These are phyloP conservation scores for Fusarium sp. DNA, from an alignment of 2,329 filamentous ascomycete genomes.

Conservation along the genomic window DNA sequence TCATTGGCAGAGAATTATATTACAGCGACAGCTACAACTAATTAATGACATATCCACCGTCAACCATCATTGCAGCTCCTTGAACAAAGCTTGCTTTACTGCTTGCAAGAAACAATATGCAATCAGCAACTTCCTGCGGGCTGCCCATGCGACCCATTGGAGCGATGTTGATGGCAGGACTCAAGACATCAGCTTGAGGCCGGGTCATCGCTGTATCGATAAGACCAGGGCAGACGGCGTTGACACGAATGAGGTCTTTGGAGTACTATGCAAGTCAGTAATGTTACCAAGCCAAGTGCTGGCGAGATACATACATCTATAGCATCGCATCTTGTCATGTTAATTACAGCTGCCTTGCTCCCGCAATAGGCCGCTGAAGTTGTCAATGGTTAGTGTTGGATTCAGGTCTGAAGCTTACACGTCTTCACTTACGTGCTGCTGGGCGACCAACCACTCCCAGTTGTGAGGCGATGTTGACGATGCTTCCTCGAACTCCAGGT, in stretches of 20 bases:
- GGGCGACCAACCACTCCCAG: constrained; percentile 60
- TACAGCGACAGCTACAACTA: constrained; percentile 18
- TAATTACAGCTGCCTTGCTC: constrained; percentile 67
- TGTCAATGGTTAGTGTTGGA: too few species aligned
- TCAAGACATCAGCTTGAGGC: constrained; percentile 36
- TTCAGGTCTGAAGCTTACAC: too few species aligned
- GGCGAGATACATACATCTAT: background rate
- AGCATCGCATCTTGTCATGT: constrained; percentile 63
- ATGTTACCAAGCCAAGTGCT: accelerated
- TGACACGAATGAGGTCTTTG: constrained; percentile 50
- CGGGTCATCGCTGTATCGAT: constrained; percentile 62
- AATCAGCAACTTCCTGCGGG: constrained; percentile 59
- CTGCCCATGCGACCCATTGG: constrained; percentile 63
- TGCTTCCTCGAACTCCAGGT: constrained; percentile 48
- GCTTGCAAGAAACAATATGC: constrained; percentile 60
- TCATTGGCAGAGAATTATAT: accelerated
- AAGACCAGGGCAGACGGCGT: constrained; percentile 74
- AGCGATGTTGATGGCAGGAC: constrained; percentile 47
- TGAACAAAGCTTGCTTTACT: constrained; percentile 61
- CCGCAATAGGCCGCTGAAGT: constrained; percentile 67
- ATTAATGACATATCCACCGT: constrained; percentile 63
- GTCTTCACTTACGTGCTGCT: constrained; percentile 43
- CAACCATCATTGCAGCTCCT: constrained; percentile 62
- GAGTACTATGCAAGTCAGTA: constrained; percentile 56
- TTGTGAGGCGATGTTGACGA: constrained; percentile 64